Evolutionary conservation across 257 asterid species (phyloP).

Genomic region (Ehretia macrophylla): DNA sequence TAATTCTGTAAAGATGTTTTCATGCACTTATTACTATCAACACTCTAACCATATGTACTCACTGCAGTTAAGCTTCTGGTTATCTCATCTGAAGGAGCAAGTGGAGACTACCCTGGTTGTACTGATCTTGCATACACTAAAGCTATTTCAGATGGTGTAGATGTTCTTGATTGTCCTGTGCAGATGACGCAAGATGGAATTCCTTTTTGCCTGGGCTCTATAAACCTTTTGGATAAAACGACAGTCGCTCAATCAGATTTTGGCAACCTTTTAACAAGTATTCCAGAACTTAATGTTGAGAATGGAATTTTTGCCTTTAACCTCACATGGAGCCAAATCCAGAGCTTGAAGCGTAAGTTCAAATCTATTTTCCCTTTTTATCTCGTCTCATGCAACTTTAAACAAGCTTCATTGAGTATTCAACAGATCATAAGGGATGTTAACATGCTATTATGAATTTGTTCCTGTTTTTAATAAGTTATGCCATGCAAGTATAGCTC

Average conservation of each 20-base stretch:
- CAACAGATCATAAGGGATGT: too few species aligned
- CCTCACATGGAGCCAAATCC: conserved; percentile 67
- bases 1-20: background rate
- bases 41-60: conserved; percentile 2
- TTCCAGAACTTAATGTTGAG: conserved; percentile 41
- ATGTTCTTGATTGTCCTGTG: conserved; percentile 74
- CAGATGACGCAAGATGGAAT: conserved; percentile 68
- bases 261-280: conserved; percentile 24
- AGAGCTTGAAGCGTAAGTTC: conserved; percentile 27
- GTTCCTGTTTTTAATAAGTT: too few species aligned
- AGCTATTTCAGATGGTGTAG: conserved; percentile 74
- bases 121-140: conserved; percentile 52
- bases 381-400: too few species aligned
- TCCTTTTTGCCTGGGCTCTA: conserved; percentile 74
- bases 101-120: conserved; percentile 84
- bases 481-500: too few species aligned
- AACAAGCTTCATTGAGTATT: too few species aligned
- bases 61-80: conserved; percentile 48
- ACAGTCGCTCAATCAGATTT: conserved; percentile 30
- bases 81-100: conserved; percentile 77
- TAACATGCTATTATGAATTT: too few species aligned
- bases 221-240: conserved; percentile 56
- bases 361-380: background rate
- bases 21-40: too few species aligned
- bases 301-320: conserved; percentile 56